Evolutionary conservation across 345 rosid species (phyloP).

Genomic region (Corchorus olitorius): DNA sequence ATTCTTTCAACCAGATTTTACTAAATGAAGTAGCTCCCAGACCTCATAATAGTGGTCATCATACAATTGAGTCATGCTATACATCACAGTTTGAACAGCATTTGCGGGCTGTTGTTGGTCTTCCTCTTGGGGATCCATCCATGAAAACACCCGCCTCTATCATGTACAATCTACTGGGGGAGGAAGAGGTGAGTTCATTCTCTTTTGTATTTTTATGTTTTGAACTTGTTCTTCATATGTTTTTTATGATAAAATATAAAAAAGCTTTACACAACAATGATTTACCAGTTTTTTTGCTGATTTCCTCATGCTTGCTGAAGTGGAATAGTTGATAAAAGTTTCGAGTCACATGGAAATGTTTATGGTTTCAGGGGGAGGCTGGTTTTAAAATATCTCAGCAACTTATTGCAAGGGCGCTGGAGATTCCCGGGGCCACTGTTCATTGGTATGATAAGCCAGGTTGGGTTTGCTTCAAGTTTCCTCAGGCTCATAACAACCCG

Average conservation of each 20-base stretch:
- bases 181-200: constrained; percentile 64
- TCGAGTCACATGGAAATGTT: not conserved
- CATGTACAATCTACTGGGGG: constrained; percentile 92
- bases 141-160: constrained; percentile 92
- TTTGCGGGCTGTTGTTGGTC: constrained; percentile 86
- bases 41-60: constrained; percentile 98
- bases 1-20: constrained; percentile 51
- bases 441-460: constrained; percentile 99
- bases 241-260: not conserved
- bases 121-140: constrained; percentile 97
- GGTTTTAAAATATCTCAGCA: constrained; percentile 72
- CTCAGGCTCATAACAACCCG: not conserved
- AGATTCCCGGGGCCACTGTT: constrained; percentile 69
- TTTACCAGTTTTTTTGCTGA: not conserved
- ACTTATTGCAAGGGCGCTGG: constrained; percentile 67
- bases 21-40: constrained; percentile 98
- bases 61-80: constrained; percentile 91
- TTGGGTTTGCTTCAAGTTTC: constrained; percentile 30
- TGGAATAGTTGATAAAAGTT: not conserved
- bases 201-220: not conserved
- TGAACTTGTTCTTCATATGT: not conserved
- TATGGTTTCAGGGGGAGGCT: constrained; percentile 66
- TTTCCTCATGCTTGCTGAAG: not conserved
- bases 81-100: constrained; percentile 96
- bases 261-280: not conserved